phyloP scores from a whole-genome alignment of 2,329 filamentous ascomycete species.

The Exophiala aquamarina region DNA sequence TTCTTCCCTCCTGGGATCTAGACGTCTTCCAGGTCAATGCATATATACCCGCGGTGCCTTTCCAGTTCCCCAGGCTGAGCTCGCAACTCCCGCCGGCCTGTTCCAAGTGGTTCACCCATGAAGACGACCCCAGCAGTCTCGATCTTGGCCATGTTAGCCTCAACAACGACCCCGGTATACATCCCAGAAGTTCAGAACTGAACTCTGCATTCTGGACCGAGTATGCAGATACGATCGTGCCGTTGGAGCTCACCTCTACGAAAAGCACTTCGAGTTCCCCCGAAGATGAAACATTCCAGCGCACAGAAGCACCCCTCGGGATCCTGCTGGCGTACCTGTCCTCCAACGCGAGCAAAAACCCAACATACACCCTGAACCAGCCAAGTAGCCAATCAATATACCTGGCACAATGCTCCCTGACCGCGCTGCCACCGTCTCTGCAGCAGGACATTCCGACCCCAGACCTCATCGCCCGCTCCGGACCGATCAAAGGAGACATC shows the following conservation, averaged over 20 bases:
- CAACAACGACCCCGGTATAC: slow-evolving; percentile 1
- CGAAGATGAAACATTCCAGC: slow-evolving; percentile 39
- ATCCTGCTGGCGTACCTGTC: slow-evolving; percentile 61
- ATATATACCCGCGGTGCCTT: slow-evolving; percentile 54
- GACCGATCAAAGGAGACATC: slow-evolving; percentile 73
- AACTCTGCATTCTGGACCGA: slow-evolving; percentile 28
- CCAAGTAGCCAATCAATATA: slow-evolving; percentile 55
- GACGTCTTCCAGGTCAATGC: slow-evolving; percentile 54
- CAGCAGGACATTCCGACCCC: slow-evolving; percentile 69
- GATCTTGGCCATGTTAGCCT: no score
- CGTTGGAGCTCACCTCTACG: slow-evolving; percentile 57
- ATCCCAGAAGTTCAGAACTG: slow-evolving; percentile 13
- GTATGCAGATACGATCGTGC: slow-evolving; percentile 52
- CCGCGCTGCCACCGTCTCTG: slow-evolving; percentile 64
- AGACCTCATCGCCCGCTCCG: slow-evolving; percentile 29
- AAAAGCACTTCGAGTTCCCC: neutral
- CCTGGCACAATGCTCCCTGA: slow-evolving; percentile 77
- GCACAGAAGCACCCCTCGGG: slow-evolving; percentile 50
- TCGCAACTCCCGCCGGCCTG: slow-evolving; percentile 54
- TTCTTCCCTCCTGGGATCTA: slow-evolving; percentile 37
- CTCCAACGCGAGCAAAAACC: slow-evolving; percentile 20
- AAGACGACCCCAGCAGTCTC: slow-evolving; percentile 17
- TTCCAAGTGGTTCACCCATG: slow-evolving; percentile 58
- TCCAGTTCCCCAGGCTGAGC: slow-evolving; percentile 47
- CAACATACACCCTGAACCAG: slow-evolving; percentile 23